Percentiles rank a stretch among this genome's conserved stretches.
Conservation (phyloP, 176 grass and related monocot species). For the Puya raimondii region DNA sequence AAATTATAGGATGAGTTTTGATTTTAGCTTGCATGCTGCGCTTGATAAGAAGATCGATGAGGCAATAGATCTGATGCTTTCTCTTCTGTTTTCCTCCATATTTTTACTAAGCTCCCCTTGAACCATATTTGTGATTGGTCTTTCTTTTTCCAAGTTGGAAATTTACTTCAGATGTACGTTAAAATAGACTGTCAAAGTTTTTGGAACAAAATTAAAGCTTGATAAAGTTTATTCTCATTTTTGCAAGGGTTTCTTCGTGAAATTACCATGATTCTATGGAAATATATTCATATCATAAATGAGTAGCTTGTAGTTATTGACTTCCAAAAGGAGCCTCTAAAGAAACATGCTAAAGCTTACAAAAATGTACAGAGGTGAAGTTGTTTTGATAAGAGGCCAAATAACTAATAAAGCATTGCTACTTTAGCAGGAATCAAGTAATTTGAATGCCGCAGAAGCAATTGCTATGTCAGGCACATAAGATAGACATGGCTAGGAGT, state of each 20-base stretch:
- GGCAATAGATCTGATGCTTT: not conserved
- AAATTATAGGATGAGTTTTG: not conserved
- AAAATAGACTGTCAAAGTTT: no score
- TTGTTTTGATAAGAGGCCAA: not conserved
- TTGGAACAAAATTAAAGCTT: no score
- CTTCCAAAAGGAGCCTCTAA: not conserved
- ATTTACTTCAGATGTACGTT: no score
- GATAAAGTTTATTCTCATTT: not conserved
- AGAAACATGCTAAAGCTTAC: not conserved
- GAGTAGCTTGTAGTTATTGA: not conserved
- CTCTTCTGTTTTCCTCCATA: conserved; percentile 1
- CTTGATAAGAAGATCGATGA: not conserved
- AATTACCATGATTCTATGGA: not conserved
- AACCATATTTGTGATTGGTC: no score
- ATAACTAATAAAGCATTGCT: not conserved
- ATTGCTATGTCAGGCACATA: not conserved
- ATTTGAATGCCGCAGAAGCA: not conserved
- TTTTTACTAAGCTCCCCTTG: not conserved
- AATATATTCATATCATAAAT: no score
- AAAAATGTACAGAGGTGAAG: not conserved
- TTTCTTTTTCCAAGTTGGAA: no score
- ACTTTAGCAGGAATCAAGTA: not conserved
- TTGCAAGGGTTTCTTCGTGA: not conserved
- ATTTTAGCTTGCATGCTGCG: not conserved
- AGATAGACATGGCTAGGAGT: not conserved